phyloP scores from a whole-genome alignment of 2,329 filamentous ascomycete genomes.

The Microcera coccophila region DNA sequence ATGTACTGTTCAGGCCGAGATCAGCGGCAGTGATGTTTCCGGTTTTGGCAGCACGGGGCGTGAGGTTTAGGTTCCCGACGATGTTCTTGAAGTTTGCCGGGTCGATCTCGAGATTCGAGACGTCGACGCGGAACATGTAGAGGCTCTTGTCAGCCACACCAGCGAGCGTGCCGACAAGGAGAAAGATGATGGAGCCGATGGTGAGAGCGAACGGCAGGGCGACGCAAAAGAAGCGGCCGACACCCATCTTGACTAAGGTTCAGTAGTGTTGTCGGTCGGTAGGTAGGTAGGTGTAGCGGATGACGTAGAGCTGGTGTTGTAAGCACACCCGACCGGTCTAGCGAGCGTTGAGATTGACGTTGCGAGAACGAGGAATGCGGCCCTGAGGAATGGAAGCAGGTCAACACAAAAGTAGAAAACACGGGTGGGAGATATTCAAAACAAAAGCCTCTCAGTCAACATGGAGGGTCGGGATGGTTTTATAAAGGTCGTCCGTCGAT shows the following conservation, averaged over 20 bases:
- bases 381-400: not conserved
- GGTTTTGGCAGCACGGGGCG: constrained; percentile 19
- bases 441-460: not conserved
- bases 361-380: not conserved
- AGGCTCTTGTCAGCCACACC: constrained; percentile 55
- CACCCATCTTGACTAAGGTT: constrained; percentile 44
- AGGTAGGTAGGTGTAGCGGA: not conserved
- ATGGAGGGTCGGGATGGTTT: not conserved
- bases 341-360: not conserved
- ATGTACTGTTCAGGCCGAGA: constrained; percentile 67
- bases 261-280: not conserved
- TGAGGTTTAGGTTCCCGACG: constrained; percentile 29
- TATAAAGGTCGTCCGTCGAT: not conserved
- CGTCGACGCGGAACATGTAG: constrained; percentile 59
- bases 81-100: constrained; percentile 35
- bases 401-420: not conserved
- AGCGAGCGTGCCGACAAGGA: constrained; percentile 54
- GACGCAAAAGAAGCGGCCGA: constrained; percentile 81
- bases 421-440: not conserved
- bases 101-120: constrained; percentile 51
- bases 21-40: constrained; percentile 54
- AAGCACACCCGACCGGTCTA: no score
- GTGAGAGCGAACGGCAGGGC: constrained; percentile 80
- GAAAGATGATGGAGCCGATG: constrained; percentile 68
- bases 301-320: not conserved